Evolutionary conservation across 2,329 filamentous ascomycete species (phyloP), one percentile per base, ranked within the genome.

Genomic region (Biscogniauxia mediterranea): DNA sequence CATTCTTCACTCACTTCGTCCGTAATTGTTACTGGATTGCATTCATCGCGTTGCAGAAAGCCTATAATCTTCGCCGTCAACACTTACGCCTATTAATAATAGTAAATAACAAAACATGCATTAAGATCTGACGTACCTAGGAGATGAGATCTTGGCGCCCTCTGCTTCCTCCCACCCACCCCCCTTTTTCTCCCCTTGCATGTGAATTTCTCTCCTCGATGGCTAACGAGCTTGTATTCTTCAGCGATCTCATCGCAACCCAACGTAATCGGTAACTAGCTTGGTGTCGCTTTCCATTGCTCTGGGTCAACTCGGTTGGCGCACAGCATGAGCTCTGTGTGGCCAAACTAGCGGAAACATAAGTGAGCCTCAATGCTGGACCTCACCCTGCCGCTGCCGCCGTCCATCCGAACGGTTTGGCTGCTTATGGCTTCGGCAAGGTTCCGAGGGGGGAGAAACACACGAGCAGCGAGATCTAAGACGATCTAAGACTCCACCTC

Each of bases 391-490:
- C 38, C 38, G 38, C 54, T 57, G 38, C 38, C 38, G 38, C 38
- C 38, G 17, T 66, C 64, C 54, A 56, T 66, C 66, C 66, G 65
- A 67, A 68, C 66, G 66, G 64, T 66, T 65, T 65, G 69, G 69
- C 69, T 69, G 68, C 68, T 70, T 70, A 71, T 70, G 69, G 69
- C 69, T 71, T 71, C 69, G 69, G 68, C 64, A 69, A 56, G 52
- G 58, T 68, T 68, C 67, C 68, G 68, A 69, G 59, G 65, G 65
- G 56, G 15, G 58, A 61, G n/a, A 52, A 17, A 52, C 60, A 52
- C 60, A 26, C 55, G 49, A 56, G 25, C 62, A 32, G 49, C 51
- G 60, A 64, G 60, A 64, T 63, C 58, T 58, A 28, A 54, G 52
- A 46, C 38, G 57, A 64, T 63, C 64, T 56, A 49, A 61, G 62